A percentile compares a stretch with the other conserved stretches of the same genome.
Conservation (phyloP, 2,329 filamentous ascomycete genomes). For the Parastagonospora nodorum region DNA sequence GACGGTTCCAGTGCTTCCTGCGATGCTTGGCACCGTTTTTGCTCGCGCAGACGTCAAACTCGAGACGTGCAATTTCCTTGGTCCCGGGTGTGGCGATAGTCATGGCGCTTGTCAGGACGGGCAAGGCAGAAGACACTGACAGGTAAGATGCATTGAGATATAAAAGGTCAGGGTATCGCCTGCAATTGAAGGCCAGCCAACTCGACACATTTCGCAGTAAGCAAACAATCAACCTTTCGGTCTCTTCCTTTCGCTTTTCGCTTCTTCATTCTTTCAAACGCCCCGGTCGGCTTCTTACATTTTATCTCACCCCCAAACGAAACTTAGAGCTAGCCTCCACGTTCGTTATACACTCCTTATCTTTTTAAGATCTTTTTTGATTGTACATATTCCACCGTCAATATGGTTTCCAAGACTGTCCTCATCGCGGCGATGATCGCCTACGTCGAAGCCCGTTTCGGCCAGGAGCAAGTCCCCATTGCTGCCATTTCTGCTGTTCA, state of each 20-base stretch:
- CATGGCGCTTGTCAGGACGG: slow-evolving; percentile 16
- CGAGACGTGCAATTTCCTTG: slow-evolving; percentile 34
- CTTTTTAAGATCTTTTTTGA: slow-evolving; percentile 16
- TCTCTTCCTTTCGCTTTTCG: slow-evolving; percentile 22
- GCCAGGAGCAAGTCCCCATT: slow-evolving; percentile 66
- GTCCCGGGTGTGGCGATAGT: slow-evolving; percentile 19
- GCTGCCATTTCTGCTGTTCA: slow-evolving; percentile 59
- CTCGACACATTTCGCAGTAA: slow-evolving; percentile 31
- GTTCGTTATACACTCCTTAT: slow-evolving; percentile 16
- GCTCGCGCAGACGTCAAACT: slow-evolving; percentile 19
- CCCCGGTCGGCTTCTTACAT: slow-evolving; percentile 40
- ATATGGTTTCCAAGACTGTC: slow-evolving; percentile 42
- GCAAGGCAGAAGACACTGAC: background rate
- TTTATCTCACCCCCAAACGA: slow-evolving; percentile 2
- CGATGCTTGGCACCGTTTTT: slow-evolving; percentile 13
- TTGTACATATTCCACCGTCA: slow-evolving; percentile 21
- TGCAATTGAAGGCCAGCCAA: slow-evolving; percentile 27
- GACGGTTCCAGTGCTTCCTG: slow-evolving; percentile 4
- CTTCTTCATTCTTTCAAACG: slow-evolving; percentile 28
- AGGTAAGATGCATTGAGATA: slow-evolving; percentile 23
- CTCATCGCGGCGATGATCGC: slow-evolving; percentile 39
- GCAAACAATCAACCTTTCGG: slow-evolving; percentile 14
- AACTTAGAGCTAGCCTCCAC: slow-evolving; percentile 44
- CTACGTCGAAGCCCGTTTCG: slow-evolving; percentile 58
- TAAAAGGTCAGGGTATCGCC: slow-evolving; percentile 25